These are phyloP conservation scores for Alternaria longipes DNA, from an alignment of 2,329 filamentous ascomycete species.

Conservation along the genomic window DNA sequence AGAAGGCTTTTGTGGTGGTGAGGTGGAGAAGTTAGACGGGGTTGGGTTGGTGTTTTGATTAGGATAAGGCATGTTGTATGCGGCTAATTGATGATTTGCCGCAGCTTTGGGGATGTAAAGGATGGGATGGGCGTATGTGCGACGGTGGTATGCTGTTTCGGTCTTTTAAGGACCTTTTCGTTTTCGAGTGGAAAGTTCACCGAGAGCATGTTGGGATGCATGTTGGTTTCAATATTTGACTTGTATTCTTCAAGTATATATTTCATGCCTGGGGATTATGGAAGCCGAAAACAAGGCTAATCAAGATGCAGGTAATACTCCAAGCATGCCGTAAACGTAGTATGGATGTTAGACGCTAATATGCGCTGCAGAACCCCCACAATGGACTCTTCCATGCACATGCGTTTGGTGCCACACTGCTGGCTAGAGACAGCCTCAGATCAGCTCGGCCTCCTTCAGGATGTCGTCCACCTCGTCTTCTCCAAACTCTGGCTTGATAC, in stretches of 20 bases:
- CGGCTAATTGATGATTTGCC: no score
- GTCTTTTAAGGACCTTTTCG: no score
- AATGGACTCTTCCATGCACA: rapidly evolving
- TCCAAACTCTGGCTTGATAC: conserved; percentile 5
- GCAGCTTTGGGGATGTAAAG: no score
- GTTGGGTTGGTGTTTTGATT: not conserved
- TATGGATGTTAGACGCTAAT: not conserved
- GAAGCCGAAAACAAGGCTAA: not conserved
- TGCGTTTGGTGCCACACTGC: not conserved
- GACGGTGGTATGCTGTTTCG: no score
- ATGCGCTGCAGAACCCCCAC: not conserved
- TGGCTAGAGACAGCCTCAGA: not conserved
- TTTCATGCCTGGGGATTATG: rapidly evolving
- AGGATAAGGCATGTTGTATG: not conserved
- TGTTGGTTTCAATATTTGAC: not conserved
- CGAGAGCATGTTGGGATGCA: not conserved
- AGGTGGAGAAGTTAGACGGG: no score
- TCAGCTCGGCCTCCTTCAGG: not conserved
- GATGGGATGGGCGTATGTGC: no score
- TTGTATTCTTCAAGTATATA: not conserved
- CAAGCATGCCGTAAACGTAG: not conserved
- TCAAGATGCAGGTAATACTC: not conserved
- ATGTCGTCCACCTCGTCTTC: conserved; percentile 1
- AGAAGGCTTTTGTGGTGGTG: no score
- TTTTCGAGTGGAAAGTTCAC: not conserved